phyloP scores from a whole-genome alignment of 768 basidiomycete species.

The Plicaturopsis crispa region DNA sequence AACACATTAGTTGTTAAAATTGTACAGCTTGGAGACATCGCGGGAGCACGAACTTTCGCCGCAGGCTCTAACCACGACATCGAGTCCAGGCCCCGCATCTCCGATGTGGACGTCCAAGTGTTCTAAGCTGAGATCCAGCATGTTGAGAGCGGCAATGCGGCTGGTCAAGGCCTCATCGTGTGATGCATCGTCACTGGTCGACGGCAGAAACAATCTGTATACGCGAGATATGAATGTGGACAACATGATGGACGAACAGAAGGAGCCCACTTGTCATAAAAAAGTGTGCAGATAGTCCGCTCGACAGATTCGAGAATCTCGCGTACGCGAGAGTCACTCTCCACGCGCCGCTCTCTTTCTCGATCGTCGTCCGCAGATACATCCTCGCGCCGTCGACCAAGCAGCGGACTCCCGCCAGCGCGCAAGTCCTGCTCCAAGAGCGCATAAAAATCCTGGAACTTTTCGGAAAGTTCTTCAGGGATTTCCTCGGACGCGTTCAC shows the following conservation, averaged over 20 bases:
- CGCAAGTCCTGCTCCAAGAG: conserved; percentile 59
- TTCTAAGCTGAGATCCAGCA: conserved; percentile 80
- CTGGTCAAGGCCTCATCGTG: conserved; percentile 89
- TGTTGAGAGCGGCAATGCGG: conserved; percentile 85
- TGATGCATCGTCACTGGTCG: conserved; percentile 66
- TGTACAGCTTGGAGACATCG: too few relatives aligned
- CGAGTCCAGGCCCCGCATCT: conserved; percentile 39
- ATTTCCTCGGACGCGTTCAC: conserved; percentile 38
- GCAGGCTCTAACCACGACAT: conserved; percentile 61
- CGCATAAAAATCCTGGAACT: conserved; percentile 67
- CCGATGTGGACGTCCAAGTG: conserved; percentile 86
- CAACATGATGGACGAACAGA: conserved; percentile 1
- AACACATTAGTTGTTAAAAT: not conserved
- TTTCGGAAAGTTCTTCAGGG: conserved; percentile 42
- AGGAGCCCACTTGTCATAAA: conserved; percentile 73
- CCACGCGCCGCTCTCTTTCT: conserved; percentile 22
- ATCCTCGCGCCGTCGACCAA: conserved; percentile 14
- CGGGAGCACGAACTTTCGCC: conserved; percentile 59
- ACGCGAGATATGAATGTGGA: not conserved
- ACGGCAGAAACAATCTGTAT: conserved; percentile 68
- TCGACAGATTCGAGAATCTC: conserved; percentile 72
- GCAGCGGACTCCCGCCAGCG: conserved; percentile 28
- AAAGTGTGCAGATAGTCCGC: conserved; percentile 54
- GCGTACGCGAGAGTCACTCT: too few relatives aligned
- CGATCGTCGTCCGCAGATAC: conserved; percentile 10